Base-by-base conservation (phyloP, 441 rosid genomes). In the Populus hybrid region DNA sequence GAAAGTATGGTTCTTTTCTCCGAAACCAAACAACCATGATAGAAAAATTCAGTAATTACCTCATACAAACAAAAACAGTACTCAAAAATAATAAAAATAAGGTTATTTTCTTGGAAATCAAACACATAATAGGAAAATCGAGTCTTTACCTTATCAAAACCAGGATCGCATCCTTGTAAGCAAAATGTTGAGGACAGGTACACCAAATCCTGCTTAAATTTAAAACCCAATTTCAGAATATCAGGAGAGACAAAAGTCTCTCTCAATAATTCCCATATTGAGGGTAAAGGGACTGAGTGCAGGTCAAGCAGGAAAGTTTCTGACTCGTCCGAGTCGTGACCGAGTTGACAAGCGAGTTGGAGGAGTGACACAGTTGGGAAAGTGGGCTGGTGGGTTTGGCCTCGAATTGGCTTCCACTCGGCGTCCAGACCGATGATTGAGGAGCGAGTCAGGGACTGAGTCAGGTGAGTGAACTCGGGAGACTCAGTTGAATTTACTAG, bases 161-260 rank as follows among this genome's bases (percentile, higher is more conserved):
- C 90, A 67, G 73, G 80, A 42, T 86, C 88, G 82, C 94, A 90
- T 9, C 92, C 97, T 61, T 80, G 84, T 1, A 86, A 85, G 74
- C 84, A 83, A 79, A 95, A 93, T 11, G 98, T 95, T n/a, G 94
- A 91, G 11, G 98, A 93, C 84, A 95, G 79, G 86, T 85, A 93
- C 75, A 80, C 81, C 85, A 95, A 85, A 79, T 95, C 98, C 83
- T 95, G 99, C 88, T 92, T 93, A 73, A 95, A 93, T 66, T 90
- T 82, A 59, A 95, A 95, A 57, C 98, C 97, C 34, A 93, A 72
- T 79, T 95, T 95, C 90, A 95, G 66, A 35, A 93, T 79, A 85
- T 92, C 93, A 0, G 94, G 96, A 0, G 94, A 93, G n/a, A 83
- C 83, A 69, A 91, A 88, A 75, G 90, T 83, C 0, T 88, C 92